A percentile compares a stretch with the other conserved stretches of the same genome.
phyloP scores from a whole-genome alignment of 2,329 filamentous ascomycete species.

The Penicillium sp. region DNA sequence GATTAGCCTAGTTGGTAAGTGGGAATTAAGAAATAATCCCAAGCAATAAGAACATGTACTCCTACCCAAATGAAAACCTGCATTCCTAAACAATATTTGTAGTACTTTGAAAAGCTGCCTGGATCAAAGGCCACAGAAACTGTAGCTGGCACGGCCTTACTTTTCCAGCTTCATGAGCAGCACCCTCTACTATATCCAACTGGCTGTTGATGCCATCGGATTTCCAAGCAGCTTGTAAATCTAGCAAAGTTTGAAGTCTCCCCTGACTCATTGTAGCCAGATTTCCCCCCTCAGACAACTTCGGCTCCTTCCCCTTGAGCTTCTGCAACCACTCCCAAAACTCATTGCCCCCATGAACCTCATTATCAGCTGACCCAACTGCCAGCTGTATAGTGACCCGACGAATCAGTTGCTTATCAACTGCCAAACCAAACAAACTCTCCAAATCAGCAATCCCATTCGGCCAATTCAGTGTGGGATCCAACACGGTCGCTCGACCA shows the following conservation, averaged over 20 bases:
- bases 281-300: neutral
- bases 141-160: neutral
- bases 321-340: neutral
- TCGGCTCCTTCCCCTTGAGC: neutral
- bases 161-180: neutral
- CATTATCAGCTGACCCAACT: neutral
- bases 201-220: neutral
- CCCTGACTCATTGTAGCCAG: neutral
- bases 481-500: neutral
- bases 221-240: neutral
- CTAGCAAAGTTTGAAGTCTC: neutral
- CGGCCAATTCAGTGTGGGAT: neutral
- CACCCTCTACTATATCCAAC: neutral
- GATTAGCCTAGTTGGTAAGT: neutral
- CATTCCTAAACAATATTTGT: too few species aligned
- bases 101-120: neutral
- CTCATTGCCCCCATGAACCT: neutral
- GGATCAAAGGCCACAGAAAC: neutral
- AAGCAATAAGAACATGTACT: too few species aligned
- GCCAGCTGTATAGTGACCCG: neutral
- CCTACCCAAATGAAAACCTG: too few species aligned
- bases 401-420: neutral
- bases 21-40: too few species aligned
- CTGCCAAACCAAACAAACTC: neutral
- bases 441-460: neutral